phyloP scores from a whole-genome alignment of 2,329 filamentous ascomycete genomes.

The Calycina marina region DNA sequence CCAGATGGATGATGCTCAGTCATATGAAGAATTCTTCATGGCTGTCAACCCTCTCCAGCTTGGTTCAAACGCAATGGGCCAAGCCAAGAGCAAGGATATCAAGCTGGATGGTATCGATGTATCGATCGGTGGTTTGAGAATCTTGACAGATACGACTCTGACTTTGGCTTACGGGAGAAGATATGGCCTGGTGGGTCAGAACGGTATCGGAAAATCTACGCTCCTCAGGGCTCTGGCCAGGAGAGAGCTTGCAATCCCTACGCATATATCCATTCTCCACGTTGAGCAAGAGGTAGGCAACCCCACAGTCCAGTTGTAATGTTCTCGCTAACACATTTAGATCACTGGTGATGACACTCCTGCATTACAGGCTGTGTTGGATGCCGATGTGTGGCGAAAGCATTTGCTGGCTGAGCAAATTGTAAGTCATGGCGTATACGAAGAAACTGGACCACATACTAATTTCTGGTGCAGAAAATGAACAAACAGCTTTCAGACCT shows the following conservation, averaged over 20 bases:
- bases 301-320: not conserved
- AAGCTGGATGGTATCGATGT: slow-evolving; percentile 96
- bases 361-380: slow-evolving; percentile 84
- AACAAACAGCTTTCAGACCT: slow-evolving; percentile 59
- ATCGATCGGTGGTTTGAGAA: slow-evolving; percentile 75
- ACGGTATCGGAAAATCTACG: slow-evolving; percentile 98
- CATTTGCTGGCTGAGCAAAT: slow-evolving; percentile 81
- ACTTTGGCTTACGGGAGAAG: slow-evolving; percentile 84
- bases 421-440: slow-evolving; percentile 43
- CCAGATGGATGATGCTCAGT: slow-evolving; percentile 67
- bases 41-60: slow-evolving; percentile 92
- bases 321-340: slow-evolving; percentile 28
- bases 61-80: slow-evolving; percentile 47
- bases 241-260: slow-evolving; percentile 87
- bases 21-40: slow-evolving; percentile 99
- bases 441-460: slow-evolving; percentile 2
- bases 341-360: slow-evolving; percentile 92
- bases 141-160: slow-evolving; percentile 78
- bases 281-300: slow-evolving; percentile 79
- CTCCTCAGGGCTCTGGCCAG: slow-evolving; percentile 79
- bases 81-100: slow-evolving; percentile 95
- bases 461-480: slow-evolving; percentile 43
- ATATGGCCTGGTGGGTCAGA: slow-evolving; percentile 96
- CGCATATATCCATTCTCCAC: slow-evolving; percentile 96
- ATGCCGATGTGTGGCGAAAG: slow-evolving; percentile 98